phyloP scores from a whole-genome alignment of 129 eudicot species.

The Silybum marianum region DNA sequence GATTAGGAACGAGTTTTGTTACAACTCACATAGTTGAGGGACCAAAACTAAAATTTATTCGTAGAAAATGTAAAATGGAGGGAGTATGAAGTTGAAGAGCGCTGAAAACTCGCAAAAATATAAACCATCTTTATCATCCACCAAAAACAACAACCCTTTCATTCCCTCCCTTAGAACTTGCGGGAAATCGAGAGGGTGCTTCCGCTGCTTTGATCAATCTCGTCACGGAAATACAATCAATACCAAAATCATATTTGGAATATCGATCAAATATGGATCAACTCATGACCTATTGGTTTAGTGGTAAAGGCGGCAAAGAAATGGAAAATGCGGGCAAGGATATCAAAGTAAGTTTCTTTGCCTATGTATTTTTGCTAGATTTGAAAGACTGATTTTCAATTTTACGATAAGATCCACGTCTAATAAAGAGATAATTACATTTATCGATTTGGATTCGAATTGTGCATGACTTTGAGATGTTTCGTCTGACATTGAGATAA shows the following conservation, averaged over 20 bases:
- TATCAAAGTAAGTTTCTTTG: neutral
- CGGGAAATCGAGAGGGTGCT: neutral
- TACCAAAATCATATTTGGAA: neutral
- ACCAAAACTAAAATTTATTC: neutral
- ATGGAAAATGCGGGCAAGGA: neutral
- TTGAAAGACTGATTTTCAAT: neutral
- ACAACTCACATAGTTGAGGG: neutral
- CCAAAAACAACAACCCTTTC: neutral
- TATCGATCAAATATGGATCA: conserved; percentile 6
- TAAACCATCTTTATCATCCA: conserved; percentile 20
- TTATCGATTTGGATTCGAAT: neutral
- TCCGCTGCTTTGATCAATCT: neutral
- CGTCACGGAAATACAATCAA: neutral
- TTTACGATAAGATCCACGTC: neutral
- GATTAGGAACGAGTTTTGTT: neutral
- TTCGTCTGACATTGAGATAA: neutral
- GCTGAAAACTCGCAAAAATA: conserved; percentile 10
- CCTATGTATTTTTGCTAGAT: neutral
- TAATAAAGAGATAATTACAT: neutral
- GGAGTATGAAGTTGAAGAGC: neutral
- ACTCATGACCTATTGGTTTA: conserved; percentile 22
- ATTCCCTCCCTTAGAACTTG: neutral
- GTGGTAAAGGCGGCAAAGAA: neutral
- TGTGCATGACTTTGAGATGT: neutral
- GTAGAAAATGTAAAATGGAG: neutral